Evolutionary conservation across 1,284 basidiomycete genomes (phyloP), one percentile per base, ranked within the genome.

Genomic region (Kwoniella shivajii): DNA sequence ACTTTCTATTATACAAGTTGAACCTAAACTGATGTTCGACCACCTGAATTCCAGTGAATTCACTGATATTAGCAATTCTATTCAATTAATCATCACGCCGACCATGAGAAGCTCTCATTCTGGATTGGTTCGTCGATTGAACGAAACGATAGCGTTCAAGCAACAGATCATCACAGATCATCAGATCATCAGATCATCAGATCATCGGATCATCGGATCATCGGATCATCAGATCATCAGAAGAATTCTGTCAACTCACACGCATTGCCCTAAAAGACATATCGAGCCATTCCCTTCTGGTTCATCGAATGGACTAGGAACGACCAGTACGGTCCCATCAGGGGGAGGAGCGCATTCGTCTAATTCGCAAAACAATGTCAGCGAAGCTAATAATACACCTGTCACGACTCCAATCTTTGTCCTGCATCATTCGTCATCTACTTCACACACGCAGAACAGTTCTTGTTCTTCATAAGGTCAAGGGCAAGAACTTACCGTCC

Each of bases 241-340:
- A n/a, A n/a, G n/a, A 31, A 42, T 13, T 22, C 9, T 13, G 5
- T 7, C 4, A 2, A 59, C 62, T 57, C 50, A 67, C 61, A 51
- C 60, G 45, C 66, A 68, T n/a, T 36, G 42, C 3, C 58, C 61
- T 24, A 62, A 42, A 6, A 68, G 53, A 53, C 66, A 68, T 4
- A 65, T 56, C n/a, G 56, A 58, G 1, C 63, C 63, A 27, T 50
- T 50, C 4, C 48, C 50, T 24, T 50, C 53, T 0, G 47, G 34
- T 37, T 49, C 56, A 20, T 59, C 57, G 43, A 50, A 50, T 5
- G 48, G 41, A 39, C 36, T 52, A 4, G 59, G 48, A n/a, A 61
- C 42, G 16, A 54, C 36, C 16, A 54, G 37, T 14, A 45, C 29
- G n/a, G 11, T n/a, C 22, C 45, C 48, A 6, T 34, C 29, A 0